These are phyloP conservation scores for Sarcocystis neurona DNA, from an alignment of 169 alveolate species.

Conservation along the genomic window DNA sequence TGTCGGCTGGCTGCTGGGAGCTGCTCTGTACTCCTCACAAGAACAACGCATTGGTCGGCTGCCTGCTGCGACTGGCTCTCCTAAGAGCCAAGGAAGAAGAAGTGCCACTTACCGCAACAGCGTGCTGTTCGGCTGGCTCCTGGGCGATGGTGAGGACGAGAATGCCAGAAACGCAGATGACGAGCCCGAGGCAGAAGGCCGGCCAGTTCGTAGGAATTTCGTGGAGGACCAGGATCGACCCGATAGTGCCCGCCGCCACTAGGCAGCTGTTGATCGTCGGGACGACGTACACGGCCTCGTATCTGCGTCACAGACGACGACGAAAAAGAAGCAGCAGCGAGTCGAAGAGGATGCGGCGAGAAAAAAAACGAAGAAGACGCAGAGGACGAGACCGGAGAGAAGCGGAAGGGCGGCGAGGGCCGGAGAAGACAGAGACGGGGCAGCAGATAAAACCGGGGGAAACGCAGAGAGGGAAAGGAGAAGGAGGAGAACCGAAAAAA, in stretches of 20 bases:
- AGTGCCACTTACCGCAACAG: neutral
- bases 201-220: conserved; percentile 28
- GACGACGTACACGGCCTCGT: conserved; percentile 59
- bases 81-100: neutral
- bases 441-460: neutral
- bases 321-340: neutral
- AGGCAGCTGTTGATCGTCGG: conserved; percentile 60
- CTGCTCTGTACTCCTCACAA: neutral
- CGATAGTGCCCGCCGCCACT: conserved; percentile 54
- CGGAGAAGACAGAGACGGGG: neutral
- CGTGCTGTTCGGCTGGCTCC: neutral
- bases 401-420: neutral
- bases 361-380: neutral
- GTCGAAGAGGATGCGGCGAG: neutral
- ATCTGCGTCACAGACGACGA: conserved; percentile 22
- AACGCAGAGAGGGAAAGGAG: neutral
- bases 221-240: conserved; percentile 47
- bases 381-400: too few relatives aligned
- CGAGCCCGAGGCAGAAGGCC: conserved; percentile 37
- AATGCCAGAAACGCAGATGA: conserved; percentile 24
- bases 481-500: neutral
- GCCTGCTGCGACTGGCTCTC: neutral
- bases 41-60: neutral
- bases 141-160: conserved; percentile 42
- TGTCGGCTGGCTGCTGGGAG: neutral